Evolutionary conservation across 2,329 filamentous ascomycete species (phyloP).

Genomic region (Phialocephala subalpina): DNA sequence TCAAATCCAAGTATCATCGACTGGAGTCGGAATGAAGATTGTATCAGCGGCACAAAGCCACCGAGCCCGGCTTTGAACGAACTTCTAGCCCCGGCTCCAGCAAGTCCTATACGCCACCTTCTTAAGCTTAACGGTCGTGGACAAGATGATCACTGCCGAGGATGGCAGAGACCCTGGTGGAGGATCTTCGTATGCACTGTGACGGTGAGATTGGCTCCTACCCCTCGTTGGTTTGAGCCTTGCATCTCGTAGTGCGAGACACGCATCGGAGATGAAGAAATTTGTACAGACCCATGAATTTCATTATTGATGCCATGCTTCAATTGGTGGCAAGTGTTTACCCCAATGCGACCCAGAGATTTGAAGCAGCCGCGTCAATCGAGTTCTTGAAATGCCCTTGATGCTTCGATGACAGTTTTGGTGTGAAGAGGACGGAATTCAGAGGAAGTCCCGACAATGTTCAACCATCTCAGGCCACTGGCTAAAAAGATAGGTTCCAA

Average conservation of each 20-base stretch:
- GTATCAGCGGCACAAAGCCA: neutral
- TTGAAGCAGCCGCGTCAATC: neutral
- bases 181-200: constrained; percentile 27
- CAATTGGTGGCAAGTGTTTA: neutral
- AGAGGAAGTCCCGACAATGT: constrained; percentile 22
- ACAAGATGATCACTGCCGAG: constrained; percentile 24
- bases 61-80: neutral
- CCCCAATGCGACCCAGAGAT: neutral
- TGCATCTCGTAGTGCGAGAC: neutral
- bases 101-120: constrained; percentile 1
- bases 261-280: constrained; percentile 2
- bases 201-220: constrained; percentile 19
- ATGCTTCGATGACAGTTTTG: constrained; percentile 25
- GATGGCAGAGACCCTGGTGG: neutral
- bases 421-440: constrained; percentile 23
- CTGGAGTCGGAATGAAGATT: neutral
- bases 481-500: constrained; percentile 51
- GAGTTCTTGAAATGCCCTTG: constrained; percentile 16
- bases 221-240: constrained; percentile 2
- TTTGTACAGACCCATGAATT: constrained; percentile 5
- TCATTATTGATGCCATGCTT: neutral
- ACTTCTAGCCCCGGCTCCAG: constrained; percentile 11
- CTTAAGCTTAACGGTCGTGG: constrained; percentile 17
- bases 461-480: constrained; percentile 25
- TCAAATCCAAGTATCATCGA: constrained; percentile 2